Conservation (phyloP, 2,329 filamentous ascomycete genomes). For the Berkeleyomyces rouxiae region DNA sequence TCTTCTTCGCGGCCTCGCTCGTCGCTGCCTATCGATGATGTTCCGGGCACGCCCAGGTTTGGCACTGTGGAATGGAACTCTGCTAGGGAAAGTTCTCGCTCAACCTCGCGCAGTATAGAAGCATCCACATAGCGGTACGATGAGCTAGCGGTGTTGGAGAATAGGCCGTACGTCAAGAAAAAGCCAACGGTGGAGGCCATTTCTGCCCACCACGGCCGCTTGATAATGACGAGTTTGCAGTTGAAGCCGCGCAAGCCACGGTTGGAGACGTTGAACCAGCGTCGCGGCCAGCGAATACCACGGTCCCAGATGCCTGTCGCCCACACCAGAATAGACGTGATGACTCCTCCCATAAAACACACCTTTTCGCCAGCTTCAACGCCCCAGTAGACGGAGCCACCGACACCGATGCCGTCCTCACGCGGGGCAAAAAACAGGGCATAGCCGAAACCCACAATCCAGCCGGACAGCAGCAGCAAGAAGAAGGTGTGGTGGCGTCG, state of each 20-base stretch:
- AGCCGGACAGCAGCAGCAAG: constrained; percentile 58
- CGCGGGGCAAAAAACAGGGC: constrained; percentile 88
- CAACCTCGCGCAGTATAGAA: constrained; percentile 39
- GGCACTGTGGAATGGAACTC: constrained; percentile 27
- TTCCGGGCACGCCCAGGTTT: constrained; percentile 11
- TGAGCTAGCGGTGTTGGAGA: constrained; percentile 50
- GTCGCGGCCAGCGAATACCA: constrained; percentile 80
- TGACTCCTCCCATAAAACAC: constrained; percentile 75
- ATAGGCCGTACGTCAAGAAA: constrained; percentile 58
- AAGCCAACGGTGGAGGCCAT: constrained; percentile 55
- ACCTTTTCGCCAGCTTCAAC: constrained; percentile 82
- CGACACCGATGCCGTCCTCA: constrained; percentile 80
- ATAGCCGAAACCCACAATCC: constrained; percentile 76
- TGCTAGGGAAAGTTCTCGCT: constrained; percentile 37
- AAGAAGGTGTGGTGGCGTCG: constrained; percentile 90
- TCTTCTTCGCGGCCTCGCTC: constrained; percentile 70
- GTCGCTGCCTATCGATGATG: constrained; percentile 26
- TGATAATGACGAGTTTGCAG: constrained; percentile 83
- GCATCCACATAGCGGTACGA: constrained; percentile 66
- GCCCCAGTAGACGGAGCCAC: constrained; percentile 91
- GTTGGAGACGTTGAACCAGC: constrained; percentile 82
- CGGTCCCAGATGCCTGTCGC: constrained; percentile 93
- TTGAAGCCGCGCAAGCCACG: constrained; percentile 84
- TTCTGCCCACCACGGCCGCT: constrained; percentile 69
- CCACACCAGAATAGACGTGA: constrained; percentile 79